Evolutionary conservation across 129 eudicot genomes (phyloP), one percentile per base, ranked within the genome.

Genomic region (Lonicera japonica): DNA sequence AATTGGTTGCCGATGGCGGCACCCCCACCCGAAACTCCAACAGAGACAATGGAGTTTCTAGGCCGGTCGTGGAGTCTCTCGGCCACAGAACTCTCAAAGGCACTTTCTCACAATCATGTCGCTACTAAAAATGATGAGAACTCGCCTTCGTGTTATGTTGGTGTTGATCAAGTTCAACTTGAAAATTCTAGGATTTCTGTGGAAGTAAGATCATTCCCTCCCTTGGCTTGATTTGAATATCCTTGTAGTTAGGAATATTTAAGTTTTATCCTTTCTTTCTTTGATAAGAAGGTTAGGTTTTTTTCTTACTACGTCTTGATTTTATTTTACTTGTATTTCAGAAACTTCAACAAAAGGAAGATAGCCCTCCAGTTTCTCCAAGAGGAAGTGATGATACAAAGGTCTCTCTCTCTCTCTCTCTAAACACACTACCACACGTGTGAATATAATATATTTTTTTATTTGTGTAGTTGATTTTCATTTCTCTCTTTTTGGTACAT

Each of bases 21-120:
- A 46, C 97, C 81, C 10, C 89, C 83, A 45, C 97, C 97, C 0
- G 92, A 86, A 57, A 90, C 97, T 7, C 97, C 97, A 2, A 86
- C 95, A 0, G 91, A 90, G 71, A 78, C 97, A 18, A 86, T 90
- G 97, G 97, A 90, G 92, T 90, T 86, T 65, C 80, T 90, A 9
- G 95, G 89, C 34, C 58, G 94, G 66, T 86, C 97, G 62, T 90
- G 97, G 97, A 90, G 95, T 58, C 75, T 90, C 39, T 90, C 92
- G 0, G 89, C 97, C 9, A 67, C 54, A 40, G 92, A 90, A 69
- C 75, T 90, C 23, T 86, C 95, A 0, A 90, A 86, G 56, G 97
- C 95, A 20, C 89, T 90, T 50, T 71, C 76, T 56, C 74, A 81
- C 70, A 69, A 76, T n/a, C 65, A 61, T 16, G 29, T 60, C 14